Evolutionary conservation across 371 early-diverging fungal genomes (phyloP).

Genomic region (Parasitella parasitica): DNA sequence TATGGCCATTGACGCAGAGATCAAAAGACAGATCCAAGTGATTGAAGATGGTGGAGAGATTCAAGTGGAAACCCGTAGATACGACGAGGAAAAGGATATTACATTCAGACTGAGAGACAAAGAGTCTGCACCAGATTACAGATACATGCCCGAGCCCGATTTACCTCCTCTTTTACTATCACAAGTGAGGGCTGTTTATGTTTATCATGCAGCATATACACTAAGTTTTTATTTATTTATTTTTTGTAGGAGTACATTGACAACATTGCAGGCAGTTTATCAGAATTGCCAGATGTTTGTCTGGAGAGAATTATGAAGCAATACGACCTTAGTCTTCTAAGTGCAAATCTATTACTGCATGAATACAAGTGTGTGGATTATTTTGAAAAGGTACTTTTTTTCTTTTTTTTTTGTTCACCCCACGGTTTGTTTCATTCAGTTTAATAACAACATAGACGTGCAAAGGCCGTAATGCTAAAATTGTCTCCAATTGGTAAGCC

Average conservation of each 20-base stretch:
- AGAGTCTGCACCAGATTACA: slow-evolving; percentile 84
- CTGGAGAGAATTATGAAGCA: slow-evolving; percentile 60
- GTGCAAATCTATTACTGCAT: slow-evolving; percentile 65
- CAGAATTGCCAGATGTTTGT: slow-evolving; percentile 74
- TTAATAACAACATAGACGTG: slow-evolving; percentile 26
- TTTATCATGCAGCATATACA: too few species aligned
- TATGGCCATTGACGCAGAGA: slow-evolving; percentile 79
- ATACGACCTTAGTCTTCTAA: slow-evolving; percentile 59
- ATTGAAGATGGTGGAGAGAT: slow-evolving; percentile 57
- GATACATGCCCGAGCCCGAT: slow-evolving; percentile 94
- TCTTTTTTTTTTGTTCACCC: too few species aligned
- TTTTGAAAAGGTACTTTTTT: slow-evolving; percentile 67
- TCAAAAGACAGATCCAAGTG: slow-evolving; percentile 67
- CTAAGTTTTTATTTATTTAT: too few species aligned
- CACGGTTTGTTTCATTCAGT: too few species aligned
- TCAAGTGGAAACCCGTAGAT: slow-evolving; percentile 78
- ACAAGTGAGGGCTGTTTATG: slow-evolving; percentile 20
- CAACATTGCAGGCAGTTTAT: slow-evolving; percentile 41
- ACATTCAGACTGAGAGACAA: slow-evolving; percentile 78
- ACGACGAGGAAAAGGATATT: slow-evolving; percentile 57
- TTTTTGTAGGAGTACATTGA: slow-evolving; percentile 49
- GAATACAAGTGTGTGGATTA: slow-evolving; percentile 73
- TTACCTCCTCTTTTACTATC: slow-evolving; percentile 64
- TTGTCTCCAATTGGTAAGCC: slow-evolving; percentile 47
- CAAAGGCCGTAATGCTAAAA: slow-evolving; percentile 38